Base-by-base conservation (phyloP, 495 filamentous ascomycete genomes). In the Penicillium antarcticum region DNA sequence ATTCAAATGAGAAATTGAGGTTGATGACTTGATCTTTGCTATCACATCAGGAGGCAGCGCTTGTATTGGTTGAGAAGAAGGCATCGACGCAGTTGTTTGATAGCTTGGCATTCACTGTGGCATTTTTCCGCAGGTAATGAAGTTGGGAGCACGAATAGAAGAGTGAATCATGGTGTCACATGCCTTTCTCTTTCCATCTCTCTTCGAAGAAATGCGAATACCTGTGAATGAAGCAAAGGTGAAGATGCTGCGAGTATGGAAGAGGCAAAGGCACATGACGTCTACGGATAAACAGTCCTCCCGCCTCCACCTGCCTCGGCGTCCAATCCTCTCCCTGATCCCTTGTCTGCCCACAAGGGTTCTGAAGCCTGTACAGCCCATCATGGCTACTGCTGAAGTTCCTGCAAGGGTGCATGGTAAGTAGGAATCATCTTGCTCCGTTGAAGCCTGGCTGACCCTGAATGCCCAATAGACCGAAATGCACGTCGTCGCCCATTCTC, bases 1-100 rank as follows among this genome's bases (percentile, higher is more conserved):
- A 55, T 86, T 84, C 40, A 98, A 70, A 24, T 86, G 82, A 2
- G 83, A 87, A 55, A 97, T 87, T 18, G 78, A 75, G 6, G 81
- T 83, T 2, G 92, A 95, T 1, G 92, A 97, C 56, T 87, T 89
- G 67, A 98, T 86, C 61, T 92, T 92, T n/a, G 86, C 81, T 45
- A 83, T 76, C 45, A 90, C 91, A 44, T 92, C 80, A 19, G 78
- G 65, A 12, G 92, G 88, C 38, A 97, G 76, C 35, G 76, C 83
- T 51, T 77, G 74, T 48, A 97, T 67, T 45, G 64, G 29, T 35
- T 56, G 55, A 41, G 58, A 53, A 7, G 48, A 19, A 53, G 61
- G 42, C 63, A 66, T 70, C 23, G 37, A 42, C 33, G 31, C 8
- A 40, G 19, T 19, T 35, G 45, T 48, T 26, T 23, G 41, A 33